phyloP scores from a whole-genome alignment of 1,284 basidiomycete species.

The Leccinum fallax region DNA sequence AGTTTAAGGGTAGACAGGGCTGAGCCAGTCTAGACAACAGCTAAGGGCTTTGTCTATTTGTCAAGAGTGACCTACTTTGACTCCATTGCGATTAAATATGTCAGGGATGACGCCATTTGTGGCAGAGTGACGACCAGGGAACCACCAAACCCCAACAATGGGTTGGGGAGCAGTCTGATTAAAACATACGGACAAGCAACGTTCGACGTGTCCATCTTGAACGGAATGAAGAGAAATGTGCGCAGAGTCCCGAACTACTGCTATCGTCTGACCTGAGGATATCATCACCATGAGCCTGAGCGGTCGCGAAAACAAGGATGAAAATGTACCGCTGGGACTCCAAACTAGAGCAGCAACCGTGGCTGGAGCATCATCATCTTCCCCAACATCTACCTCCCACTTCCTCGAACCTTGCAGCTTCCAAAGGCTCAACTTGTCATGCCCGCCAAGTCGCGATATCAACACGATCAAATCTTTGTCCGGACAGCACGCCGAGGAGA shows the following conservation, averaged over 20 bases:
- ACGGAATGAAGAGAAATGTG: conserved; percentile 71
- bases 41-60: conserved; percentile 6
- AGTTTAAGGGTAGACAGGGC: conserved; percentile 68
- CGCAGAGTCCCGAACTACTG: conserved; percentile 69
- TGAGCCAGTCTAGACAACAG: conserved; percentile 63
- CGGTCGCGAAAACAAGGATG: conserved; percentile 1
- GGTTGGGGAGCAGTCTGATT: conserved; percentile 21
- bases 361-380: conserved; percentile 44
- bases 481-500: conserved; percentile 73
- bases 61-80: conserved; percentile 52
- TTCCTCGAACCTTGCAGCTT: conserved; percentile 76
- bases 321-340: conserved; percentile 74
- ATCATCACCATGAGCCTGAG: conserved; percentile 15
- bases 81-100: conserved; percentile 67
- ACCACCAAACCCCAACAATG: conserved; percentile 71
- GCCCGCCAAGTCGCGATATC: conserved; percentile 62
- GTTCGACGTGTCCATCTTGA: conserved; percentile 66
- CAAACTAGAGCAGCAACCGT: conserved; percentile 65
- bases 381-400: conserved; percentile 73
- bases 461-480: conserved; percentile 80
- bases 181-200: conserved; percentile 43
- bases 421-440: conserved; percentile 74
- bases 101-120: conserved; percentile 59
- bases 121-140: conserved; percentile 48
- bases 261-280: conserved; percentile 65